These are phyloP conservation scores for Phytophthora hybrid DNA, from an alignment of 352 stramenopile genomes.

Conservation along the genomic window DNA sequence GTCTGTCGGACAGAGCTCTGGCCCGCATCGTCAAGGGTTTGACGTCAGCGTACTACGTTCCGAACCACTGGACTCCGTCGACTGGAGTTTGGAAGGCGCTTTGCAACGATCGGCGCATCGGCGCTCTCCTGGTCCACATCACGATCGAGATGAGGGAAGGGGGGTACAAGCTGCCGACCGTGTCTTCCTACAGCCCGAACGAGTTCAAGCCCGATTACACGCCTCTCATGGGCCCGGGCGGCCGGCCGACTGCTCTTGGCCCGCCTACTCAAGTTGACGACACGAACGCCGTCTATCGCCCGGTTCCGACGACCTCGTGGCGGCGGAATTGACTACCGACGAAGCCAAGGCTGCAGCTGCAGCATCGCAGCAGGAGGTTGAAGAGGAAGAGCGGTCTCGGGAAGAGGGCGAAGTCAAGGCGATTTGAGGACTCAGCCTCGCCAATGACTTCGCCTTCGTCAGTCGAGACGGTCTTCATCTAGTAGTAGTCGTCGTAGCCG, in stretches of 20 bases:
- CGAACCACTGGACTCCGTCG: neutral
- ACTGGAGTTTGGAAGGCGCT: neutral
- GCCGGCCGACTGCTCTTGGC: neutral
- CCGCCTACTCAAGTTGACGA: neutral
- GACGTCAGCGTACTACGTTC: neutral
- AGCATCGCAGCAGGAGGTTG: no score
- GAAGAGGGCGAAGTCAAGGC: no score
- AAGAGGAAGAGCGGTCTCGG: no score
- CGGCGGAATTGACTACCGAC: neutral
- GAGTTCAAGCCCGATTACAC: neutral
- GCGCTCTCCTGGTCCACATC: neutral
- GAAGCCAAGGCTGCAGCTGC: no score
- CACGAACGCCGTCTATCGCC: neutral
- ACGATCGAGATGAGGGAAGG: neutral
- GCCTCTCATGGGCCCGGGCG: neutral
- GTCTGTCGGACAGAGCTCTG: neutral
- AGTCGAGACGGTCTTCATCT: no score
- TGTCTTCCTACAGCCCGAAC: neutral
- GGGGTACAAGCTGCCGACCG: neutral
- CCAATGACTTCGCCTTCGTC: no score
- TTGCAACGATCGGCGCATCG: neutral
- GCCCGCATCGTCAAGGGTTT: neutral
- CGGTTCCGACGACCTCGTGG: neutral
- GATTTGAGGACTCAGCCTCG: no score
- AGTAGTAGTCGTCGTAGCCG: no score